These are phyloP conservation scores for Pythium chondricola DNA, from an alignment of 352 stramenopile species.

Conservation along the genomic window DNA sequence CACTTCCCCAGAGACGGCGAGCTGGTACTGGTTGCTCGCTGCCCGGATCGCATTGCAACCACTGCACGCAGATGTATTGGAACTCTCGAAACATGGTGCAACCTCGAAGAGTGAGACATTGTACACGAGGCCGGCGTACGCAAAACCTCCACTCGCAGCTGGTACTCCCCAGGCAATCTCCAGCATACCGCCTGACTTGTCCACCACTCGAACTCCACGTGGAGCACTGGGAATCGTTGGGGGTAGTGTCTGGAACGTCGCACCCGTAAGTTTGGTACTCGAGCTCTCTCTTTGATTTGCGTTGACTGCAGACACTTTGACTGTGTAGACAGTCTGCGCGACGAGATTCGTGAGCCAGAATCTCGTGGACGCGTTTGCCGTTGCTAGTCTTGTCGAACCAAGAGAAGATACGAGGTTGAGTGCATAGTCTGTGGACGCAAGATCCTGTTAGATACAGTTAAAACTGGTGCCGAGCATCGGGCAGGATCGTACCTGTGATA, in stretches of 20 bases:
- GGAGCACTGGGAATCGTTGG: slow-evolving; percentile 28
- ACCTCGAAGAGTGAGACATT: slow-evolving; percentile 33
- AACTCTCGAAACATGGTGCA: slow-evolving; percentile 23
- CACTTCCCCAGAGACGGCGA: neutral
- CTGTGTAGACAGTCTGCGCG: slow-evolving; percentile 36
- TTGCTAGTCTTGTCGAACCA: slow-evolving; percentile 12
- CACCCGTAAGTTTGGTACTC: slow-evolving; percentile 5
- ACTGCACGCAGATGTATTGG: slow-evolving; percentile 13
- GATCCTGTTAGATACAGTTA: slow-evolving; percentile 13
- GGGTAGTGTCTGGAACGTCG: slow-evolving; percentile 35
- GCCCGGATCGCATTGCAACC: slow-evolving; percentile 26
- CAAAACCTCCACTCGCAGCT: slow-evolving; percentile 26
- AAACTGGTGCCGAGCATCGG: neutral
- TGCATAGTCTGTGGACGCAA: slow-evolving; percentile 14
- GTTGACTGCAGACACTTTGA: slow-evolving; percentile 46
- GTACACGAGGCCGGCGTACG: slow-evolving; percentile 32
- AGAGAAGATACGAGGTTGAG: slow-evolving; percentile 3
- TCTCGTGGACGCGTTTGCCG: slow-evolving; percentile 3
- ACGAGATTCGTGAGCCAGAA: slow-evolving; percentile 24
- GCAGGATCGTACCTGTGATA: slow-evolving; percentile 38
- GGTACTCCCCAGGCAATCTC: slow-evolving; percentile 50
- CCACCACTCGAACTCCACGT: slow-evolving; percentile 20
- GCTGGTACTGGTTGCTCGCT: slow-evolving; percentile 21
- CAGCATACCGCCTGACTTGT: slow-evolving; percentile 33
- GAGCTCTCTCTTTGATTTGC: slow-evolving; percentile 21